A percentile compares a stretch with the other conserved stretches of the same genome.
phyloP scores from a whole-genome alignment of 1,139 yeast genomes.

The Suhomyces bribrorum region DNA sequence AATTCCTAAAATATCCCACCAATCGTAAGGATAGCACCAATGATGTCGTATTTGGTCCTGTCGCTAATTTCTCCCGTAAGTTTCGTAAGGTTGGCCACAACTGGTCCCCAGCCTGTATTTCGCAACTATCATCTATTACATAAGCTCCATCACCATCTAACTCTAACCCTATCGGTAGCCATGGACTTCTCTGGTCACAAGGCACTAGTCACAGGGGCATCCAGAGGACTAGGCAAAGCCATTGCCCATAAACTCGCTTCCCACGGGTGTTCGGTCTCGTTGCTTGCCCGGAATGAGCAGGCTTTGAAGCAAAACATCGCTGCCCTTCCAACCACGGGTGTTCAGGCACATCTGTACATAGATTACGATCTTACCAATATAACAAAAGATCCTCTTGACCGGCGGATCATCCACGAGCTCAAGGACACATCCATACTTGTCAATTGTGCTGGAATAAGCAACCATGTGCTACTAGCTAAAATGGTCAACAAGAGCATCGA shows the following conservation, averaged over 20 bases:
- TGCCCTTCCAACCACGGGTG: constrained; percentile 32
- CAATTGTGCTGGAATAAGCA: constrained; percentile 84
- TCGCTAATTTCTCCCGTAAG: too few species aligned
- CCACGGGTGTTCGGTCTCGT: constrained; percentile 61
- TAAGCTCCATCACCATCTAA: background rate
- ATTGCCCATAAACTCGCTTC: constrained; percentile 59
- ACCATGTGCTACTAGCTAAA: constrained; percentile 52
- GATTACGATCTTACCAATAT: constrained; percentile 47
- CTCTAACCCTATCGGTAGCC: background rate
- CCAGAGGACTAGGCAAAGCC: constrained; percentile 77
- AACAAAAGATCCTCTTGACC: constrained; percentile 6
- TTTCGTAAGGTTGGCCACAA: too few species aligned
- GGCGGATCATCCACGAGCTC: constrained; percentile 20
- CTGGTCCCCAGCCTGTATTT: too few species aligned
- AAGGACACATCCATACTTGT: constrained; percentile 50
- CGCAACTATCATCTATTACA: too few species aligned
- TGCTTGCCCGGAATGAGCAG: constrained; percentile 56
- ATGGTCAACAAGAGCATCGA: constrained; percentile 47
- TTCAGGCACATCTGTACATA: constrained; percentile 51
- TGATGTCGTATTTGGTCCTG: too few species aligned
- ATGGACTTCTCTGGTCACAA: constrained; percentile 24
- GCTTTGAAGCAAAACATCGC: constrained; percentile 35
- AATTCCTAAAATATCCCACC: too few species aligned
- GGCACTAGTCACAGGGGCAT: constrained; percentile 82
- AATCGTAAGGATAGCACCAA: too few species aligned